phyloP scores from a whole-genome alignment of 768 basidiomycete species.

The Mycena sanguinolenta region DNA sequence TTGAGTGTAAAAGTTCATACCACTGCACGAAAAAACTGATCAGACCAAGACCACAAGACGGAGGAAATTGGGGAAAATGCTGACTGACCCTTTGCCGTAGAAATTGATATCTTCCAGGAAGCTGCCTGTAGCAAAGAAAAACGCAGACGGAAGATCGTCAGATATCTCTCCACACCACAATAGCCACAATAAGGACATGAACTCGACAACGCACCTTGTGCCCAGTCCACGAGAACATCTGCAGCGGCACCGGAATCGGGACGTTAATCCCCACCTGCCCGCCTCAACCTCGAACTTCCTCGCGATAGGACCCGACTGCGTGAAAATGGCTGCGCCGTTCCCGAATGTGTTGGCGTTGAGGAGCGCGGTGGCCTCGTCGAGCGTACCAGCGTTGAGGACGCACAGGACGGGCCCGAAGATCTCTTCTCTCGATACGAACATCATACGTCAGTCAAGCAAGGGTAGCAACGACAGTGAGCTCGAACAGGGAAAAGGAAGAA shows the following conservation, averaged over 20 bases:
- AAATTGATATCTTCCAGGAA: constrained; percentile 91
- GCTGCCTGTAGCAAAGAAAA: constrained; percentile 52
- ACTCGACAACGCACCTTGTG: constrained; percentile 68
- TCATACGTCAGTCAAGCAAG: too few relatives aligned
- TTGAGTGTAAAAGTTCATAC: constrained; percentile 95
- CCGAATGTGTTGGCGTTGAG: constrained; percentile 94
- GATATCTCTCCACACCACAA: neutral
- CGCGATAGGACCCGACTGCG: constrained; percentile 96
- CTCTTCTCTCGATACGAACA: constrained; percentile 72
- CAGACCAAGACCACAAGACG: neutral
- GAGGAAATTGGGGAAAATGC: neutral
- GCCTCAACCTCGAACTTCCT: constrained; percentile 91
- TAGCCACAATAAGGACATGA: constrained; percentile 33
- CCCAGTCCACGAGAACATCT: constrained; percentile 97
- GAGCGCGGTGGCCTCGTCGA: constrained; percentile 91
- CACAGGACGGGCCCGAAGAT: constrained; percentile 95
- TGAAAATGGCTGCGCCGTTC: constrained; percentile 96
- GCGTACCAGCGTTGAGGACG: constrained; percentile 80
- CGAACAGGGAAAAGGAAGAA: too few relatives aligned
- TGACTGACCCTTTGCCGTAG: constrained; percentile 84
- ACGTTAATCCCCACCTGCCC: constrained; percentile 96
- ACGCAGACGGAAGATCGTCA: neutral
- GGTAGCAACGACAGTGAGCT: too few relatives aligned
- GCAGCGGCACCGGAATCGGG: constrained; percentile 90
- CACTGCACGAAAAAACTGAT: constrained; percentile 56